A percentile compares a stretch with the other conserved stretches of the same genome.
phyloP scores from a whole-genome alignment of 768 basidiomycete species.

The Russula emetica region DNA sequence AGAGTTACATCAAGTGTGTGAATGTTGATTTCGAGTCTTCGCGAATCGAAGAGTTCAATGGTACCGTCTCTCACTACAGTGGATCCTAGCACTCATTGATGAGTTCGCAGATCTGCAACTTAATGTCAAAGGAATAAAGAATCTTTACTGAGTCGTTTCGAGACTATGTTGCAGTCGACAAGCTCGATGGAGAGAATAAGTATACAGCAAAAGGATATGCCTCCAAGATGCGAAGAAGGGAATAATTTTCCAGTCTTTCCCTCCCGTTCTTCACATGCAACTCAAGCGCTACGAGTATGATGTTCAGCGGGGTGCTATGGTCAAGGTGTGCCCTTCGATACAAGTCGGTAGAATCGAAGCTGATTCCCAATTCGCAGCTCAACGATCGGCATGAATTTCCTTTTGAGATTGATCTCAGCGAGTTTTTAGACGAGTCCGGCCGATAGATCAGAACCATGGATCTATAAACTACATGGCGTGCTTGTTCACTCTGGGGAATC shows the following conservation, averaged over 20 bases:
- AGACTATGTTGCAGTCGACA: slow-evolving; percentile 96
- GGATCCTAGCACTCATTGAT: background rate
- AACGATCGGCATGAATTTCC: slow-evolving; percentile 99
- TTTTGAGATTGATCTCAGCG: slow-evolving; percentile 91
- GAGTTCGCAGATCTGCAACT: slow-evolving; percentile 80
- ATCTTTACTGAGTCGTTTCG: slow-evolving; percentile 94
- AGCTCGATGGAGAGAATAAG: slow-evolving; percentile 97
- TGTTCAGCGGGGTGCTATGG: slow-evolving; percentile 97
- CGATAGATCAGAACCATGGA: slow-evolving; percentile 81
- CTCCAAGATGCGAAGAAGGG: slow-evolving; percentile 99
- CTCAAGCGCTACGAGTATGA: slow-evolving; percentile 99
- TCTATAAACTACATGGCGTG: slow-evolving; percentile 95
- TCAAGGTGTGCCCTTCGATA: slow-evolving; percentile 59
- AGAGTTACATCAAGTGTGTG: slow-evolving; percentile 98
- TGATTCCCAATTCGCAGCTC: slow-evolving; percentile 48
- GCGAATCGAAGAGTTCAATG: slow-evolving; percentile 93
- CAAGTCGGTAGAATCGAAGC: slow-evolving; percentile 3
- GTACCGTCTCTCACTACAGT: slow-evolving; percentile 38
- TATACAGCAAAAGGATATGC: slow-evolving; percentile 93
- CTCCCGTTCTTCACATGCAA: slow-evolving; percentile 97
- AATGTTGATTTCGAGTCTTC: slow-evolving; percentile 97
- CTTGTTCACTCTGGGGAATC: slow-evolving; percentile 97
- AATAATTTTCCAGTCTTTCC: slow-evolving; percentile 97
- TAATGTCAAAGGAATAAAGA: slow-evolving; percentile 98
- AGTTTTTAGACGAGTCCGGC: slow-evolving; percentile 85